phyloP scores from a whole-genome alignment of 768 basidiomycete species.

The Pisolithus orientalis region DNA sequence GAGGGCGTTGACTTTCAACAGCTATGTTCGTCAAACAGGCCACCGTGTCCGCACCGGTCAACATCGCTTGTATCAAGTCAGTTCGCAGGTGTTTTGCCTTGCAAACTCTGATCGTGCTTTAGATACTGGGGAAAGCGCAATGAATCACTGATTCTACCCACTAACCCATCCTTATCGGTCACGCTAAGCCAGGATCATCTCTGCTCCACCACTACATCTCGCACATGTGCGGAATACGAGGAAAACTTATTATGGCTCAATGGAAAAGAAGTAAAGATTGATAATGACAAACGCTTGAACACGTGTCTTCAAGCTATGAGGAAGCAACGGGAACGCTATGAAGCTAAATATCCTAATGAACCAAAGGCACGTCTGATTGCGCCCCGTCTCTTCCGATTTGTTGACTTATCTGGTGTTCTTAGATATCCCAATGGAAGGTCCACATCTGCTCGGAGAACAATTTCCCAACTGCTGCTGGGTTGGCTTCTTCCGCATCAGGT shows the following conservation, averaged over 20 bases:
- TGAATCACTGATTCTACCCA: slow-evolving; percentile 90
- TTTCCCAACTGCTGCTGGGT: slow-evolving; percentile 97
- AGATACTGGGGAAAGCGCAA: slow-evolving; percentile 99
- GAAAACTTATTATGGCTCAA: slow-evolving; percentile 91
- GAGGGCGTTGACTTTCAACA: slow-evolving; percentile 4
- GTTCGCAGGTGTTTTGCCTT: slow-evolving; percentile 10
- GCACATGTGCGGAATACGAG: slow-evolving; percentile 68
- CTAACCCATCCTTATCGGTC: slow-evolving; percentile 96
- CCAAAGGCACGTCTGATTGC: slow-evolving; percentile 49
- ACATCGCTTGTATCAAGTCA: slow-evolving; percentile 98
- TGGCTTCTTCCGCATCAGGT: slow-evolving; percentile 95
- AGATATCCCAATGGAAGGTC: slow-evolving; percentile 69
- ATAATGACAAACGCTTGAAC: slow-evolving; percentile 65
- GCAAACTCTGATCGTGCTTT: slow-evolving; percentile 8
- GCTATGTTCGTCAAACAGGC: slow-evolving; percentile 69
- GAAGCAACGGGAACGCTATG: slow-evolving; percentile 63
- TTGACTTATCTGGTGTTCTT: slow-evolving; percentile 4
- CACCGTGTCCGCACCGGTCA: slow-evolving; percentile 89
- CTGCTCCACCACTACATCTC: slow-evolving; percentile 87
- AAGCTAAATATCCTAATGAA: slow-evolving; percentile 57
- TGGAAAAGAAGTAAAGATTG: slow-evolving; percentile 87
- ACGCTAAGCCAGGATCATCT: slow-evolving; percentile 96
- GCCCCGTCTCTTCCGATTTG: slow-evolving; percentile 8
- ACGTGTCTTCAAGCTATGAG: slow-evolving; percentile 89
- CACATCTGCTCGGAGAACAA: slow-evolving; percentile 97